Conservation (phyloP, 2,329 filamentous ascomycete genomes). For the Sarocladium kiliense region DNA sequence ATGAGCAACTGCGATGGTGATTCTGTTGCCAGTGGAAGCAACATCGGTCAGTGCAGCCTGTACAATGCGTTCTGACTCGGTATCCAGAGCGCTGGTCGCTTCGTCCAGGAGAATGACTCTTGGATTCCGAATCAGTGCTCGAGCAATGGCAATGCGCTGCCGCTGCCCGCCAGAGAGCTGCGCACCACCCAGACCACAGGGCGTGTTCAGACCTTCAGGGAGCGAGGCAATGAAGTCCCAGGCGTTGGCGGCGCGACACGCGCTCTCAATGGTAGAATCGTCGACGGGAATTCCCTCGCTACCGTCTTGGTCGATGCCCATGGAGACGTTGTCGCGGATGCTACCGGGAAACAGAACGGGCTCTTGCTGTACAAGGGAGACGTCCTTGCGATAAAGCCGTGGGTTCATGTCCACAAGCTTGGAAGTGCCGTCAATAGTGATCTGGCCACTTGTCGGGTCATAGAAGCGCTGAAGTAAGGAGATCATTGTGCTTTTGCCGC, state of each 20-base stretch:
- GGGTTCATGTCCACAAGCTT: slow-evolving; percentile 36
- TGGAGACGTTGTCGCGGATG: slow-evolving; percentile 77
- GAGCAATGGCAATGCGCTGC: slow-evolving; percentile 63
- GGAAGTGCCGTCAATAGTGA: slow-evolving; percentile 36
- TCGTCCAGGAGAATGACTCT: slow-evolving; percentile 93
- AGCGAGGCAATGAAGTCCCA: slow-evolving; percentile 38
- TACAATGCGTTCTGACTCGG: slow-evolving; percentile 87
- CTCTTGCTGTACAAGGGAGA: slow-evolving; percentile 55
- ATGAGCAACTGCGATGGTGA: slow-evolving; percentile 92
- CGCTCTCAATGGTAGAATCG: slow-evolving; percentile 32
- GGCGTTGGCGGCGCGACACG: slow-evolving; percentile 44
- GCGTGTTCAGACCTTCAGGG: slow-evolving; percentile 47
- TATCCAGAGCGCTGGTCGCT: slow-evolving; percentile 16
- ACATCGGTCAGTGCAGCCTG: slow-evolving; percentile 74
- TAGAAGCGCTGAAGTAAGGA: slow-evolving; percentile 44
- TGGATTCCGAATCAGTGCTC: slow-evolving; percentile 77
- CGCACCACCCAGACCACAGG: slow-evolving; percentile 58
- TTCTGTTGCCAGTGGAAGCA: slow-evolving; percentile 75
- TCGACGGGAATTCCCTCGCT: not conserved
- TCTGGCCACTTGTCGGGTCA: slow-evolving; percentile 36
- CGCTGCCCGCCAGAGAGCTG: slow-evolving; percentile 64
- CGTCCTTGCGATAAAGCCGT: slow-evolving; percentile 43
- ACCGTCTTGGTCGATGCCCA: slow-evolving; percentile 33
- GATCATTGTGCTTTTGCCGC: slow-evolving; percentile 58
- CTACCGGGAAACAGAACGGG: slow-evolving; percentile 70